A percentile compares a stretch with the other conserved stretches of the same genome.
phyloP scores from a whole-genome alignment of 768 basidiomycete species.

The Pulveroboletus sp. region DNA sequence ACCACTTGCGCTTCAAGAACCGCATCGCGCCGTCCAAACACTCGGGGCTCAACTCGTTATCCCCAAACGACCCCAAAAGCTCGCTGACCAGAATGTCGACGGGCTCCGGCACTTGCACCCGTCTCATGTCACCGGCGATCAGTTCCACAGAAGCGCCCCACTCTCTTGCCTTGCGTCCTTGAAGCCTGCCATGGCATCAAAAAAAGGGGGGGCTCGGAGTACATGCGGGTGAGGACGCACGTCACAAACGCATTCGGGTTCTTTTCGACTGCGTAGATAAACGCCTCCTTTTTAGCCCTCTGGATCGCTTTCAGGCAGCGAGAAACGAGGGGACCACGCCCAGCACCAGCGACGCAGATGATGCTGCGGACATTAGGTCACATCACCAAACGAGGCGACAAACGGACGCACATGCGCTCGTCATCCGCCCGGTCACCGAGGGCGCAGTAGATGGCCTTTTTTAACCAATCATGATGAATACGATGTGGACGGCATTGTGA shows the following conservation, averaged over 20 bases:
- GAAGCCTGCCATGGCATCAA: constrained; percentile 52
- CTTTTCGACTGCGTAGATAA: constrained; percentile 90
- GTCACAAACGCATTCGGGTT: constrained; percentile 95
- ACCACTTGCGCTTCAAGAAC: constrained; percentile 73
- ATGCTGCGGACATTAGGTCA: constrained; percentile 45
- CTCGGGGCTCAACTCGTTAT: constrained; percentile 97
- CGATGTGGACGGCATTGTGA: constrained; percentile 9
- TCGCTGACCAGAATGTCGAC: constrained; percentile 96
- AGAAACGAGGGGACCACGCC: constrained; percentile 88
- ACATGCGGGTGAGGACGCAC: constrained; percentile 46
- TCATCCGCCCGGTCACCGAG: constrained; percentile 64
- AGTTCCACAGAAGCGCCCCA: constrained; percentile 81
- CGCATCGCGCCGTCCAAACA: constrained; percentile 95
- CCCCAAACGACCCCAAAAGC: constrained; percentile 93
- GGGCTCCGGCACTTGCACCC: constrained; percentile 73
- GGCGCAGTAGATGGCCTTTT: constrained; percentile 83
- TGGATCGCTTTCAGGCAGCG: constrained; percentile 76
- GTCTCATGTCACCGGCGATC: constrained; percentile 94
- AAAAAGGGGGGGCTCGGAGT: constrained; percentile 9
- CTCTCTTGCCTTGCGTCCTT: constrained; percentile 73
- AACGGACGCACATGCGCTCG: constrained; percentile 57
- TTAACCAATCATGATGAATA: constrained; percentile 11
- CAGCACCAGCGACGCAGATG: constrained; percentile 91
- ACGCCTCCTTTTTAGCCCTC: constrained; percentile 56
- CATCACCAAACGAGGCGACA: constrained; percentile 8